These are phyloP conservation scores for Adansonia digitata DNA, from an alignment of 345 rosid species.

Conservation along the genomic window DNA sequence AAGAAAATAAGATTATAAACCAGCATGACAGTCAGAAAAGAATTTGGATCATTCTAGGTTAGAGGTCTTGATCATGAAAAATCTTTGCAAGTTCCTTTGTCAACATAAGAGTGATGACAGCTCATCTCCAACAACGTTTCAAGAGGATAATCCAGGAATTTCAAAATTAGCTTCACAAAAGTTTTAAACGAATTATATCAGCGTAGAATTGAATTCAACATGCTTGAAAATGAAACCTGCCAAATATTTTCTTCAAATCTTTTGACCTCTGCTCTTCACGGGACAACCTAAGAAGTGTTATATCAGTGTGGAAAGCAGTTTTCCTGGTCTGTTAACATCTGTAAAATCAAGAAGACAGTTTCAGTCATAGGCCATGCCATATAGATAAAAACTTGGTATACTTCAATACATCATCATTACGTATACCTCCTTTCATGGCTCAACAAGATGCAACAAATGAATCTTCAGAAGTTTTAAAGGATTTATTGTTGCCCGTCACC, in stretches of 20 bases:
- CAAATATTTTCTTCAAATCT: neutral
- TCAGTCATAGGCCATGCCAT: neutral
- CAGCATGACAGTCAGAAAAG: neutral
- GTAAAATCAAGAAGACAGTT: neutral
- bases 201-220: neutral
- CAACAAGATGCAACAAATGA: neutral
- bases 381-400: neutral
- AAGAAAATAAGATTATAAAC: neutral
- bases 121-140: neutral
- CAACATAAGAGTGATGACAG: slow-evolving; percentile 4
- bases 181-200: too few species aligned
- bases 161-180: too few species aligned
- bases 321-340: neutral
- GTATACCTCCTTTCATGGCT: neutral
- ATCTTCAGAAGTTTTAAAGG: neutral
- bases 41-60: neutral
- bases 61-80: neutral
- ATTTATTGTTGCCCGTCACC: neutral
- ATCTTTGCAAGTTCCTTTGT: neutral
- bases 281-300: neutral
- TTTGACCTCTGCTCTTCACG: neutral
- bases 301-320: neutral
- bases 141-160: neutral
- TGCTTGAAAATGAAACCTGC: neutral
- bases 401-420: neutral